Evolutionary conservation across 1,284 basidiomycete genomes (phyloP), one percentile per base, ranked within the genome.

Genomic region (Phylloporus gajari): DNA sequence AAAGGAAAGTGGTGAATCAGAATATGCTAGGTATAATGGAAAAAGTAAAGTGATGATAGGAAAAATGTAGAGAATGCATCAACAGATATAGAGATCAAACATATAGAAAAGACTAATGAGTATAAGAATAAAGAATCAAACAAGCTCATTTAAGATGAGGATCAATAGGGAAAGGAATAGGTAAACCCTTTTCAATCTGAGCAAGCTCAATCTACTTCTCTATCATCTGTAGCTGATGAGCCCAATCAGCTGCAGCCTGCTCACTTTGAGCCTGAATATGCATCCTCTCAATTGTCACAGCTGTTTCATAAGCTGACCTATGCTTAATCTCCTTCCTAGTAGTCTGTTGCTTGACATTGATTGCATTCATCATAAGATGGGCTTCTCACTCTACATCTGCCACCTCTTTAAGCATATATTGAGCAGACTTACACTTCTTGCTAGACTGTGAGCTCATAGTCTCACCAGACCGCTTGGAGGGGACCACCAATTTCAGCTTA

Each of bases 131-230:
- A 58, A 58, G 25, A 58, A 58, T 27, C 56, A 58, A 19, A 58
- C 32, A 27, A 21, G 30, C 56, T 48, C 32, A 67, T 4, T 59
- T 27, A 21, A 65, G 48, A 56, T 40, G 7, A 56, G 59, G 48
- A 60, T 65, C 61, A 63, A 63, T 63, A 46, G 61, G 35, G 35
- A 35, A 35, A 35, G 35, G 35, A 35, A 35, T 35, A 35, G 35
- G 8, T 35, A 35, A 35, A 35, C 8, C 25, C 23, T 23, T 48
- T 30, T 71, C 32, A 32, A 71, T 23, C 6, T 23, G 7, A 65
- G 67, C 67, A 60, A 68, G 67, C 35, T 71, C 67, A 65, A 71
- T 68, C 35, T 71, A 58, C 63, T 35, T 68, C 23, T 71, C 63
- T 23, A 71, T 71, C 67, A 71, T 71, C 19, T 27, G 5, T n/a